Conservation (phyloP, 257 asterid genomes). For the Fraxinus pennsylvanica region DNA sequence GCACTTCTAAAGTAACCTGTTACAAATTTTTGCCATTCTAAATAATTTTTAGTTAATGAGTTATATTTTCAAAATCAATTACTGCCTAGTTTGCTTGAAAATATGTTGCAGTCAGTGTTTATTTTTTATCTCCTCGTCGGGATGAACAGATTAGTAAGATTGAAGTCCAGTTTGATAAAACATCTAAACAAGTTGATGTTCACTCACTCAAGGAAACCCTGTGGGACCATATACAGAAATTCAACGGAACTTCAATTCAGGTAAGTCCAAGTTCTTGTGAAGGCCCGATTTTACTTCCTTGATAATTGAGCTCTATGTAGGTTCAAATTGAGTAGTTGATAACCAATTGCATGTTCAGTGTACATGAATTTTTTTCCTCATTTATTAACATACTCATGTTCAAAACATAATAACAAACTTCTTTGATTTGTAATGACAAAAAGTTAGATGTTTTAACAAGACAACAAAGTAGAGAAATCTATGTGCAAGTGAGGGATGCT, state of each 20-base stretch:
- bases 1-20: not conserved
- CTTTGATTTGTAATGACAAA: not conserved
- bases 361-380: not conserved
- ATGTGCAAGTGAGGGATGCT: not conserved
- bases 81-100: not conserved
- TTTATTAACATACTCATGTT: not conserved
- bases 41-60: not conserved
- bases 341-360: not conserved
- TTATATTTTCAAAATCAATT: not conserved
- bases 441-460: not conserved
- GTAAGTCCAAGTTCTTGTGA: constrained; percentile 34
- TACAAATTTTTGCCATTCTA: not conserved
- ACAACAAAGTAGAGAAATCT: not conserved
- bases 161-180: constrained; percentile 82
- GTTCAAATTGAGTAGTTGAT: not conserved
- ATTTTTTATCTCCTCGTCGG: constrained; percentile 7
- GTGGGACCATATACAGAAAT: constrained; percentile 65
- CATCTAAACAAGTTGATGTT: constrained; percentile 93
- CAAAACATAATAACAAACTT: not conserved
- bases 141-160: constrained; percentile 69
- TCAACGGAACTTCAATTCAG: constrained; percentile 42
- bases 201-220: constrained; percentile 85
- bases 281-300: not conserved
- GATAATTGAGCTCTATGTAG: not conserved
- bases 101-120: constrained; percentile 11